Base-by-base conservation (phyloP, 2,329 filamentous ascomycete species). In the Aurifilum marmelostoma region DNA sequence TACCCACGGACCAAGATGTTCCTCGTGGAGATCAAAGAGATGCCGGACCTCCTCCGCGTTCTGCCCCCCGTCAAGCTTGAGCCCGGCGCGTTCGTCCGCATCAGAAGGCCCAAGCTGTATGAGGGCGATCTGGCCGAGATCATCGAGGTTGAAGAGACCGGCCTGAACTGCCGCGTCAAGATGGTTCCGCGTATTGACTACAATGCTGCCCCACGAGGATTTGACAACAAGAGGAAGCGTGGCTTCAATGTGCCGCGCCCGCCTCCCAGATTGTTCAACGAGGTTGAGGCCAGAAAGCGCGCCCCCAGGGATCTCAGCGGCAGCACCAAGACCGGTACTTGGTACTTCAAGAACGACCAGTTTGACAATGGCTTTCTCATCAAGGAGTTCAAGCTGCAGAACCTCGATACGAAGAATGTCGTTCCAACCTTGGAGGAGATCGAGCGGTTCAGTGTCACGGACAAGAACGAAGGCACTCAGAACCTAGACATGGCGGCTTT, bases 361-460 rank as follows among this genome's bases (percentile, higher is more conserved):
- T 99, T 97, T 74, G 88, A 96, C 69, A 93, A 97, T 75, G 96
- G 96, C 2, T 98, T 97, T 81, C 88, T 97, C 70, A 89, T 97
- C 75, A 97, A 97, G 80, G 93, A 97, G 72, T 92, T 97, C 83
- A 97, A 95, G 79, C 91, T 97, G 69, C 93, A 95, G 75, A 88
- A 91, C 75, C 84, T 99, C 39, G 86, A 88, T n/a, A 91, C 93
- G 39, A 94, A 94, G 73, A 91, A 97, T 74, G 94, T 99, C 67
- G 97, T 97, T 77, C 96, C 96, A 0, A 93, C 91, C 1, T 85
- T 99, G 37, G 96, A 98, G 77, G 96, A 99, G 79, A 93, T 98
- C 61, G 97, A 94, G n/a, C 92, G 90, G 76, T 98, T 99, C 78
- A 92, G 94, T 21, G 91, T 92, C 37, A 92, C 92, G 12, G 91